Conservation (phyloP, 2,329 filamentous ascomycete species). For the Sclerotinia glacialis region DNA sequence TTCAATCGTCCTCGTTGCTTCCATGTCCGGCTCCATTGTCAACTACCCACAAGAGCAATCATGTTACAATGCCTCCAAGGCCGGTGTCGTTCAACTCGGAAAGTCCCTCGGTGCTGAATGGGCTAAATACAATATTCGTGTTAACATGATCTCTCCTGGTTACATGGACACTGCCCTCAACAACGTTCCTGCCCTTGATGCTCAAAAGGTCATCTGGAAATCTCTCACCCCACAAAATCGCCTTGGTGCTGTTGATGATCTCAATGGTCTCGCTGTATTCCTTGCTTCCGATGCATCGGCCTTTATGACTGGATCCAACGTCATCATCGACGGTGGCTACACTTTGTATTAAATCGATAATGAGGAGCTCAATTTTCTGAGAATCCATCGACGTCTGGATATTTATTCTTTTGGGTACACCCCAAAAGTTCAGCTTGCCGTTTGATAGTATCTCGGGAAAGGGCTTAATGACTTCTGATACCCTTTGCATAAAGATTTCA, state of each 20-base stretch:
- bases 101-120: constrained; percentile 82
- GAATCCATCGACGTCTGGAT: constrained; percentile 11
- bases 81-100: constrained; percentile 72
- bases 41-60: constrained; percentile 83
- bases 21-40: constrained; percentile 80
- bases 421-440: background rate
- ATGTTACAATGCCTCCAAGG: constrained; percentile 83
- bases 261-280: constrained; percentile 76
- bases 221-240: constrained; percentile 70
- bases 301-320: constrained; percentile 77
- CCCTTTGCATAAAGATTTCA: constrained; percentile 15
- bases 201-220: constrained; percentile 80
- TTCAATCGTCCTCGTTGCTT: constrained; percentile 72
- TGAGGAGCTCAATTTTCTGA: constrained; percentile 24
- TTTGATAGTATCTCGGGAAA: constrained; percentile 8
- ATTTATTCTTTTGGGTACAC: constrained; percentile 5
- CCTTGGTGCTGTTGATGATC: constrained; percentile 69
- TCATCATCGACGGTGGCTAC: constrained; percentile 39
- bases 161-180: constrained; percentile 86
- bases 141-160: constrained; percentile 78
- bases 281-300: constrained; percentile 68
- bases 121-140: constrained; percentile 76
- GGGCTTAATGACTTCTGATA: constrained; percentile 6
- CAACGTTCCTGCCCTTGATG: constrained; percentile 72
- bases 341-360: constrained; percentile 36